Evolutionary conservation across 345 rosid genomes (phyloP).

Genomic region (Noccaea bulbosa): DNA sequence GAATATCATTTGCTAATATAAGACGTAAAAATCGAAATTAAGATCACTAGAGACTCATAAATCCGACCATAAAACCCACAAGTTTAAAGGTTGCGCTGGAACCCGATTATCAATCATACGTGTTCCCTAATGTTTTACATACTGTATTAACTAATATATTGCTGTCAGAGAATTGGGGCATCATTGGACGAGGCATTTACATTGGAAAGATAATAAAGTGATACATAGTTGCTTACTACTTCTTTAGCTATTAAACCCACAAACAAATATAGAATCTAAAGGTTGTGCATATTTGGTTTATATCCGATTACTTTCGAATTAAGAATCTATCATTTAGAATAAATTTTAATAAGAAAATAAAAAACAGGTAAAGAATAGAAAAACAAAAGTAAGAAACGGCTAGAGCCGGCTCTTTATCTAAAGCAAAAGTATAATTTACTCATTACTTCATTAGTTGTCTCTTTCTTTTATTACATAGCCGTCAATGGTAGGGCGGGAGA

Average conservation of each 20-base stretch:
- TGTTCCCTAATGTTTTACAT: too few relatives aligned
- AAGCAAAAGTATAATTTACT: conserved; percentile 39
- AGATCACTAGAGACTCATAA: too few relatives aligned
- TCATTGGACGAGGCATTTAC: not conserved
- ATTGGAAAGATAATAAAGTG: not conserved
- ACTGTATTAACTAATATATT: not conserved
- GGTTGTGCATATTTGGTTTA: not conserved
- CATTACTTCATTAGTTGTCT: conserved; percentile 36
- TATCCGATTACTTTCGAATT: not conserved
- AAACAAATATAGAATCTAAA: not conserved
- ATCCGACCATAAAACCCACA: too few relatives aligned
- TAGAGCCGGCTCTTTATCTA: conserved; percentile 40
- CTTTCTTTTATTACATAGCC: conserved; percentile 19
- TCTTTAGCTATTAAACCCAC: not conserved
- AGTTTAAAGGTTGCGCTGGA: too few relatives aligned
- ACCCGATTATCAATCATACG: not conserved
- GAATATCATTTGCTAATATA: too few relatives aligned
- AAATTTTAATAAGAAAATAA: not conserved
- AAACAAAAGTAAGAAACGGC: conserved; percentile 31
- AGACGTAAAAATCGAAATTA: too few relatives aligned
- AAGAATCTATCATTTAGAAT: not conserved
- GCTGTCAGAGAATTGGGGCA: not conserved
- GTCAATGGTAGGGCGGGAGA: conserved; percentile 29
- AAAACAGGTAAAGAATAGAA: not conserved
- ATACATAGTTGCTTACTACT: not conserved